Evolutionary conservation across 768 basidiomycete species (phyloP).

Genomic region (Hypholoma fasciculare): DNA sequence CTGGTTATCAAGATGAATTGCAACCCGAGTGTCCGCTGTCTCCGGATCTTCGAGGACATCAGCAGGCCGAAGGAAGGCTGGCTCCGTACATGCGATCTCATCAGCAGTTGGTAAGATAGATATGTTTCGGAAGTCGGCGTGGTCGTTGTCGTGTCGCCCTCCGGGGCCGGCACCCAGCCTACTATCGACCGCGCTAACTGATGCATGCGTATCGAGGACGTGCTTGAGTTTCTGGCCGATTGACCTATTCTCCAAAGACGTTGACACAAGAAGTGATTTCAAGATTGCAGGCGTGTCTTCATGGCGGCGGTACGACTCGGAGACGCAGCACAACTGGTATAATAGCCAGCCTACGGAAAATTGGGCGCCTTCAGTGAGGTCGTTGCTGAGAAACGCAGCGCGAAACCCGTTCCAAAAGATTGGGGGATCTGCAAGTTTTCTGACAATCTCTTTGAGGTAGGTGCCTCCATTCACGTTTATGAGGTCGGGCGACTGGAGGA

Average conservation of each 20-base stretch:
- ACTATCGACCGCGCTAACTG: background rate
- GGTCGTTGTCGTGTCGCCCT: slow-evolving; percentile 73
- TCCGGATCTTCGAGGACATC: slow-evolving; percentile 43
- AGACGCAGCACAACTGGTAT: slow-evolving; percentile 39
- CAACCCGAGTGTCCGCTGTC: slow-evolving; percentile 33
- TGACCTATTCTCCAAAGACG: slow-evolving; percentile 25
- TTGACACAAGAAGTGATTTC: slow-evolving; percentile 21
- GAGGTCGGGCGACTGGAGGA: slow-evolving; percentile 37
- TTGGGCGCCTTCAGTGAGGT: slow-evolving; percentile 34
- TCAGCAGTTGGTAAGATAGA: slow-evolving; percentile 64
- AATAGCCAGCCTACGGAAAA: slow-evolving; percentile 49
- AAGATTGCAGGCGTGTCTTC: slow-evolving; percentile 32
- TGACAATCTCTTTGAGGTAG: slow-evolving; percentile 38
- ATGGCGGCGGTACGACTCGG: slow-evolving; percentile 36
- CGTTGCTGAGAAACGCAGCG: slow-evolving; percentile 31
- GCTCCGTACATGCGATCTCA: slow-evolving; percentile 46
- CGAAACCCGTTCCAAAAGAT: slow-evolving; percentile 48
- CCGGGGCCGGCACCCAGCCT: slow-evolving; percentile 42
- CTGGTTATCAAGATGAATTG: slow-evolving; percentile 62
- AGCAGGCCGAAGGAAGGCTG: slow-evolving; percentile 50
- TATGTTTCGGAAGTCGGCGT: slow-evolving; percentile 57
- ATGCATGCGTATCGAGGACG: slow-evolving; percentile 22
- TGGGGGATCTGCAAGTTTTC: slow-evolving; percentile 46
- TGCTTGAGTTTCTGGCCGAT: slow-evolving; percentile 41
- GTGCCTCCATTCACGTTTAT: slow-evolving; percentile 40